Base-by-base conservation (phyloP, 2,329 filamentous ascomycete species). In the Lachnellula cervina region DNA sequence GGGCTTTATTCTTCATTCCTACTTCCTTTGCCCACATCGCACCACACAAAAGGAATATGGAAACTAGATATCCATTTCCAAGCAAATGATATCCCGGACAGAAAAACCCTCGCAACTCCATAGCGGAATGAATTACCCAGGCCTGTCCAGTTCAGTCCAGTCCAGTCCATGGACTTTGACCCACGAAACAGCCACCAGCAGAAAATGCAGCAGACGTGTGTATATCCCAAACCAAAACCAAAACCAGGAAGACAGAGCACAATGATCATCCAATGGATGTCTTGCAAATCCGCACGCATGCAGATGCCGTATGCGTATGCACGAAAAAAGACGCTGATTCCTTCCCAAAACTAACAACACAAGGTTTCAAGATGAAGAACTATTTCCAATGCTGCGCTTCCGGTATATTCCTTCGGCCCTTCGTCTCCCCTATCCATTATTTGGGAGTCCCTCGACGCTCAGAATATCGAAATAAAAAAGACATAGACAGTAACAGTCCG, bases 121-220 rank as follows among this genome's bases (percentile, higher is more conserved):
- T 16, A 46, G n/a, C n/a, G 17, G 44, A 49, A 43, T 49, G n/a
- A 16, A 19, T 17, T 4, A 37, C 42, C 42, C 32, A 53, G 37
- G 32, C 16, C 16, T 1, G 13, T 32, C 13, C 13, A 13, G 34
- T 17, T 17, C 49, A 44, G n/a, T 13, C 19, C 14, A 8, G 42
- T 40, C 11, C n/a, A 17, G 19, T 21, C 25, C 35, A 40, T 21
- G 32, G 21, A 51, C 37, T 17, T 28, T n/a, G 34, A 55, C n/a
- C 16, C 21, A 57, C 49, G 45, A 60, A 32, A 51, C 52, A 54
- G 49, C 59, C 59, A 54, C 60, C 60, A 56, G 57, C 54, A 59
- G 37, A 58, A 61, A 62, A 58, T 57, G 61, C 61, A 62, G 59
- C 57, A 59, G 58, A 62, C 52, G 59, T 57, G 57, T 61, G 62